Base-by-base conservation (phyloP, 2,329 filamentous ascomycete species). In the Ceratocystis lukuohia region DNA sequence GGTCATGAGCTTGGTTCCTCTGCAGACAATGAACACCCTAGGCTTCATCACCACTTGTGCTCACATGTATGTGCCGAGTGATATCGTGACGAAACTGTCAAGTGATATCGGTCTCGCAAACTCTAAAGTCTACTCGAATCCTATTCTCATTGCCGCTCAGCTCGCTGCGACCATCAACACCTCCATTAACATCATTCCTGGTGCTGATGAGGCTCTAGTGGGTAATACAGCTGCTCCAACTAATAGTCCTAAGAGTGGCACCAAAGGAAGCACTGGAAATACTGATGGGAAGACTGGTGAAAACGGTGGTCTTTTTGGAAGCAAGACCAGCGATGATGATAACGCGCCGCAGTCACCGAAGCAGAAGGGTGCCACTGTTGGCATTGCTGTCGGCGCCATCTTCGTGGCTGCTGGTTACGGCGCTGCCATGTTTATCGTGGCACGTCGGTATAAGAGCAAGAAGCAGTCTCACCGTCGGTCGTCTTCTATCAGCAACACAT, bases 351-450 rank as follows among this genome's bases (percentile, higher is more conserved):
- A 83, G 70, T 82, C 82, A 5, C 79, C 86, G 59, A 83, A 83
- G 69, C 78, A 83, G 72, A 79, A 79, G 72, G 85, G 83, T 53
- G 87, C 85, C 44, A 86, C 82, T 1, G 84, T 82, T 28, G 85
- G 83, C 70, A 86, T 96, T 72, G 89, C 88, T 66, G 81, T 90
- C 25, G 90, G 89, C 71, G 88, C 89, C 30, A 84, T 92, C 41
- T 83, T 84, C 56, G 86, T 91, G 72, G 90, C 89, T 53, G 88
- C 87, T 63, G 86, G 91, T n/a, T 96, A 96, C 71, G 92, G 91
- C 73, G 89, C 88, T 12, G 91, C 90, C 74, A 96, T 96, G 92
- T 93, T 96, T 79, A 86, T 94, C 72, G 85, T 96, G 70, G 92
- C 92, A 62, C 87, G 91, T 69, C 84, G 92, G 68, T 96, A 96